Base-by-base conservation (phyloP, 495 filamentous ascomycete species). In the Aspergillus homomorphus region DNA sequence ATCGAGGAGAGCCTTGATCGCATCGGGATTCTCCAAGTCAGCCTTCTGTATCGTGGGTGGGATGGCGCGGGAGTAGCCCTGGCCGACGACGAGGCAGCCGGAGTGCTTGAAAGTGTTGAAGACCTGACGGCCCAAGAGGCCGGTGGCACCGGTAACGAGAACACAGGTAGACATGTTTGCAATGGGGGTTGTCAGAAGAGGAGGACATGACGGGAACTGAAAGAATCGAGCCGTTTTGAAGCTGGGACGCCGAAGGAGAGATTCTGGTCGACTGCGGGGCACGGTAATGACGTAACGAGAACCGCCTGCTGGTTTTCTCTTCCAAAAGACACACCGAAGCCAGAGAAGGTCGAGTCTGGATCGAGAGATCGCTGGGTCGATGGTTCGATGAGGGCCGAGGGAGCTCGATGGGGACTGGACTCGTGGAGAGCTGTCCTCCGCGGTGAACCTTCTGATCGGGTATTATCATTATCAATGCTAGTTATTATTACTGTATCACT, bases 81-180 rank as follows among this genome's bases (percentile, higher is more conserved):
- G 93, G n/a, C 91, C 92, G 59, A 89, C 82, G 46, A 85, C 85
- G n/a, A 84, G 77, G 84, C 92, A 96, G 6, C 82, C 81, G 21
- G 77, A 82, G 41, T 75, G 67, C 59, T 87, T 78, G 70, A 97
- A 96, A 18, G 81, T 85, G 56, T 84, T 87, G 60, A 88, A 80
- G 16, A 92, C 86, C 70, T 95, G 85, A 18, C 92, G 84, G 30
- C 92, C 92, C 8, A 97, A 81, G 2, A 94, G 78, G 45, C 92
- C 92, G 41, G 84, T 93, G 44, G 89, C 92, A 38, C 92, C 92
- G 23, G 92, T 97, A 49, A 97, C 76, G 20, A 97, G 79, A 41
- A 80, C 91, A 38, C 81, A 87, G 58, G 78, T 82, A 53, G 77
- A 69, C 84, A 87, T 85, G 38, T 62, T 65, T 28, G 44, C 20